These are phyloP conservation scores for Saccharomyces hybrid DNA, from an alignment of 1,139 yeast species.

Conservation along the genomic window DNA sequence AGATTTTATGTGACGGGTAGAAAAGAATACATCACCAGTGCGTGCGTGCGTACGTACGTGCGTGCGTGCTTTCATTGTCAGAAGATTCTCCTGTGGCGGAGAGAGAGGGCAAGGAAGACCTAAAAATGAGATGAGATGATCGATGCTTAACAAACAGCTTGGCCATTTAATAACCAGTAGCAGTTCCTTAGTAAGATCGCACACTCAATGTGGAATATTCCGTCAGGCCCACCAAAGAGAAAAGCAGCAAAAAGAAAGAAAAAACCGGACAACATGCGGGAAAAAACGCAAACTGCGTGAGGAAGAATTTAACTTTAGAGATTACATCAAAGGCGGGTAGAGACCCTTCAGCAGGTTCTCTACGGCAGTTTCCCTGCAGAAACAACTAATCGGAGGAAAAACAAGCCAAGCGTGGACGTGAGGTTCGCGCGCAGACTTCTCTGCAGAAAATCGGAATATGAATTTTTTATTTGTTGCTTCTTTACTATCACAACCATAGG, in stretches of 20 bases:
- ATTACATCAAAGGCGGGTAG: conserved; percentile 1
- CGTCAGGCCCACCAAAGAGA: background rate
- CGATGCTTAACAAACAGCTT: background rate
- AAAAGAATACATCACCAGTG: background rate
- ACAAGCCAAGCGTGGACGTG: background rate
- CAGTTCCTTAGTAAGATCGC: background rate
- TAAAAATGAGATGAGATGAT: background rate
- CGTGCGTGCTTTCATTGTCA: background rate
- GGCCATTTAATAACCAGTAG: background rate
- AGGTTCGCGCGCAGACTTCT: background rate
- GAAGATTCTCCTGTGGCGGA: conserved; percentile 5
- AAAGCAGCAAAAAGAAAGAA: background rate
- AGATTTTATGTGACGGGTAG: background rate
- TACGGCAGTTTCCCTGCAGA: background rate
- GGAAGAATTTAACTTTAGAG: background rate
- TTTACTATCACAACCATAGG: background rate
- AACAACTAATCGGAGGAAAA: background rate
- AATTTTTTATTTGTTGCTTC: background rate
- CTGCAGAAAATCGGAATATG: background rate
- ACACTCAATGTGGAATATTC: background rate
- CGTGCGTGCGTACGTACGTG: background rate
- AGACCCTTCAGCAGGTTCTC: conserved; percentile 3
- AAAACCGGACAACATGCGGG: background rate
- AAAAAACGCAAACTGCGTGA: background rate
- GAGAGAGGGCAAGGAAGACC: conserved; percentile 2